Evolutionary conservation across 768 basidiomycete genomes (phyloP).

Genomic region (Leccinum imitatum): DNA sequence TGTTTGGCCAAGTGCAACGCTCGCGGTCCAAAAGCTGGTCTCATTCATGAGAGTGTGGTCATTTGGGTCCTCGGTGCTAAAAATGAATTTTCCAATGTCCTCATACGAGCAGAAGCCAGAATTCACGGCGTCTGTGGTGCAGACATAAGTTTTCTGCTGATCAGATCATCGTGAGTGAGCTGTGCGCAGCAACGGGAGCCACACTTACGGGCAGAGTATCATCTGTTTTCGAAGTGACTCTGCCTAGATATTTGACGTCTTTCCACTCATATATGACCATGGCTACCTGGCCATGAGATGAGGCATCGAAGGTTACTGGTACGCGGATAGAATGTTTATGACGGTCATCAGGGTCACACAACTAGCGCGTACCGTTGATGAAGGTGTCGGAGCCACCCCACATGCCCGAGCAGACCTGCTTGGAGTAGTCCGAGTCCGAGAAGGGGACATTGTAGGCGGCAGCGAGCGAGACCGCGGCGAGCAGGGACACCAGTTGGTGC

Average conservation of each 20-base stretch:
- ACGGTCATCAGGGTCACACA: slow-evolving; percentile 6
- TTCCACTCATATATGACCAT: slow-evolving; percentile 97
- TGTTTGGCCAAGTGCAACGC: slow-evolving; percentile 58
- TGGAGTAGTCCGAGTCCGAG: slow-evolving; percentile 73
- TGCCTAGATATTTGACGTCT: slow-evolving; percentile 83
- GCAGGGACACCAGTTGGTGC: slow-evolving; percentile 22
- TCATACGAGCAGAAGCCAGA: slow-evolving; percentile 65
- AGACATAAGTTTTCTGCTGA: slow-evolving; percentile 89
- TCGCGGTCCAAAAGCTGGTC: slow-evolving; percentile 87
- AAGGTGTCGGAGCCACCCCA: slow-evolving; percentile 77
- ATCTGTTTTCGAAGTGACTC: slow-evolving; percentile 51
- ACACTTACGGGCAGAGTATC: slow-evolving; percentile 64
- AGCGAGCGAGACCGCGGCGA: slow-evolving; percentile 33
- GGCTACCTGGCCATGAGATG: slow-evolving; percentile 84
- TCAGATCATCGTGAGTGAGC: slow-evolving; percentile 19
- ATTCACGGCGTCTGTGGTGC: slow-evolving; percentile 78
- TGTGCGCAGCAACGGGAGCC: slow-evolving; percentile 10
- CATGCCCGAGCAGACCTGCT: slow-evolving; percentile 96
- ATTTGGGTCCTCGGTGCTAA: slow-evolving; percentile 56
- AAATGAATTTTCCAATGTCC: slow-evolving; percentile 88
- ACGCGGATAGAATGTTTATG: slow-evolving; percentile 16
- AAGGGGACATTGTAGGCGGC: slow-evolving; percentile 65
- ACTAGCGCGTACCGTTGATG: slow-evolving; percentile 68
- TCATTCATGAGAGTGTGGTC: slow-evolving; percentile 56
- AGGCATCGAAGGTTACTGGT: slow-evolving; percentile 71